Percentiles rank a stretch among this genome's conserved stretches.
Evolutionary conservation across 108 stramenopile species (phyloP).

Genomic region (Stephanodiscus triporus): DNA sequence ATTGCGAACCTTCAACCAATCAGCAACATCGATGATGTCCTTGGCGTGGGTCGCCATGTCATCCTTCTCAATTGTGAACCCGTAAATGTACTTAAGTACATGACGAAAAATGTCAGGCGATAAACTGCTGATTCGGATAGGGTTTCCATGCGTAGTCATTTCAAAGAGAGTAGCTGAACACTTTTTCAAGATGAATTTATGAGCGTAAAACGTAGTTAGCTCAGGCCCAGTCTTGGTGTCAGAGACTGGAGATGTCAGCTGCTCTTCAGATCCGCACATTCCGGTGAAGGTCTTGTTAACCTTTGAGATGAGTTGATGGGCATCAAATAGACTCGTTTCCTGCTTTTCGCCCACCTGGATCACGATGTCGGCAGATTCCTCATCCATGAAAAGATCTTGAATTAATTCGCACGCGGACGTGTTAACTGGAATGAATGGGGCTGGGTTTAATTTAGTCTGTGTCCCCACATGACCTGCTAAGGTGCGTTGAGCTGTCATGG

Average conservation of each 20-base stretch:
- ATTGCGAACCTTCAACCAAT: conserved; percentile 3
- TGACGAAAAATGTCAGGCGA: background rate
- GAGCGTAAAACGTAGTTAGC: conserved; percentile 13
- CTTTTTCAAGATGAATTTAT: conserved; percentile 11
- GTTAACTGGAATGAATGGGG: conserved; percentile 15
- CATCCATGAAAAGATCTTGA: conserved; percentile 12
- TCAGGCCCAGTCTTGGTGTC: background rate
- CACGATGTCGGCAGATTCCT: conserved; percentile 14
- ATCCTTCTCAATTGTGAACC: background rate
- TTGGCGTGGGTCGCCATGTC: background rate
- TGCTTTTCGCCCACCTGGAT: conserved; percentile 6
- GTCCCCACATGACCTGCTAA: background rate
- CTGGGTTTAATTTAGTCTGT: too few species aligned
- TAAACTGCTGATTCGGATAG: conserved; percentile 1
- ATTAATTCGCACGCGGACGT: background rate
- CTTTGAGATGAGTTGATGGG: background rate
- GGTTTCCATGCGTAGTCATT: background rate
- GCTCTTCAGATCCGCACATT: background rate
- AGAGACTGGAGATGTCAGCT: background rate
- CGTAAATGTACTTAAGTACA: conserved; percentile 11
- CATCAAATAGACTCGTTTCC: background rate
- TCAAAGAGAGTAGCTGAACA: background rate
- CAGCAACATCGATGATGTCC: conserved; percentile 19
- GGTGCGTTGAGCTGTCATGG: background rate
- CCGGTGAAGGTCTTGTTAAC: background rate